phyloP scores from a whole-genome alignment of 352 stramenopile genomes.

The Thraustotheca clavata region DNA sequence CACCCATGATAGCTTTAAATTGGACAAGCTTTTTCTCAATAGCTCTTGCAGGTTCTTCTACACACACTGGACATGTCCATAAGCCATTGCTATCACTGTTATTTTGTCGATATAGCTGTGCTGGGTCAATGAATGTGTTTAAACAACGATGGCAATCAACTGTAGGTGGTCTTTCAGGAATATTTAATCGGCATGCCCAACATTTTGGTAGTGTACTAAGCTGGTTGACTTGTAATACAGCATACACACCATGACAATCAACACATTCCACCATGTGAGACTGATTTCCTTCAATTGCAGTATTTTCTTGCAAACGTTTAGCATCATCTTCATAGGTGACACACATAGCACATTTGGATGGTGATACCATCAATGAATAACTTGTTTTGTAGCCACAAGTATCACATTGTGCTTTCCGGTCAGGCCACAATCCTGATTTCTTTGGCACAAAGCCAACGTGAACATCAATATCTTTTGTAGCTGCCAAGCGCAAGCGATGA shows the following conservation, averaged over 20 bases:
- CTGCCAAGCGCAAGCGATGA: conserved; percentile 10
- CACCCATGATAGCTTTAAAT: neutral
- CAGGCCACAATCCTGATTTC: neutral
- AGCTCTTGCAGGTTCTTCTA: too few species aligned
- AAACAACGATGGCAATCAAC: too few species aligned
- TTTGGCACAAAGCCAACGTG: neutral
- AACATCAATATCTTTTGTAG: neutral
- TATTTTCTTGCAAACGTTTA: neutral
- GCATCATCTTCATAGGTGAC: too few species aligned
- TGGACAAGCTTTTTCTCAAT: neutral
- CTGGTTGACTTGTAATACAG: neutral
- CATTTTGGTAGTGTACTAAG: conserved; percentile 10
- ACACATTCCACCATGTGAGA: conserved; percentile 10
- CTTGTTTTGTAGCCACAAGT: neutral
- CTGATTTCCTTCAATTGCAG: neutral
- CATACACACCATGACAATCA: conserved; percentile 15
- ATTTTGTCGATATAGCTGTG: too few species aligned
- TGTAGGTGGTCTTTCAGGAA: too few species aligned
- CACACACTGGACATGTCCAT: too few species aligned
- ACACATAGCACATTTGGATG: conserved; percentile 3
- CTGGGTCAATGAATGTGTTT: too few species aligned
- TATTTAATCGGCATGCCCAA: conserved; percentile 12
- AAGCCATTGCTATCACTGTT: too few species aligned
- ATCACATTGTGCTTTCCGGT: neutral
- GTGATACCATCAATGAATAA: conserved; percentile 5